These are phyloP conservation scores for Stevia rebaudiana DNA, from an alignment of 140 eudicot genomes.

Conservation along the genomic window DNA sequence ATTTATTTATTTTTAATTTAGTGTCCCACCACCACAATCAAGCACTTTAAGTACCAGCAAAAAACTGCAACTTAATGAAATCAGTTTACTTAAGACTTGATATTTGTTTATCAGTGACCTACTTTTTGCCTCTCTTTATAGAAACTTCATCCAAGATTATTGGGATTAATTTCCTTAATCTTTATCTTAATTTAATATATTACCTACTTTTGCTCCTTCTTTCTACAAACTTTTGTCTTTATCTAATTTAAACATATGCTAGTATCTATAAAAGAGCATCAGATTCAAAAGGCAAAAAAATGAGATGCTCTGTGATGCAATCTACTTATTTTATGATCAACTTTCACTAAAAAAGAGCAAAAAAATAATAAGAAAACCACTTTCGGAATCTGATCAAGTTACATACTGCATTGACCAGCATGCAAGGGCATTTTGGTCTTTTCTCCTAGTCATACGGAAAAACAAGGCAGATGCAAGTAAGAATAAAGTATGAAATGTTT, in stretches of 20 bases:
- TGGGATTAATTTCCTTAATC: constrained; percentile 2
- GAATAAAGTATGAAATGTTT: constrained; percentile 4
- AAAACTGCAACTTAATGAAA: background rate
- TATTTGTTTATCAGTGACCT: background rate
- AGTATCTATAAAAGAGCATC: constrained; percentile 10
- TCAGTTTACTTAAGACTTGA: background rate
- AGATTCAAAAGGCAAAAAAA: constrained; percentile 24
- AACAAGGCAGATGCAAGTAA: constrained; percentile 2
- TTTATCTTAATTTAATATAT: constrained; percentile 9
- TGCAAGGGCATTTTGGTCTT: constrained; percentile 16
- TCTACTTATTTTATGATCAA: background rate
- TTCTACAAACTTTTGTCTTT: constrained; percentile 4
- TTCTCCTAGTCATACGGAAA: constrained; percentile 5
- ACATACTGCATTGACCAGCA: background rate
- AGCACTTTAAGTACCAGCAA: constrained; percentile 7
- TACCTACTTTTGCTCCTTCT: constrained; percentile 1
- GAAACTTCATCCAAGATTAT: constrained; percentile 3
- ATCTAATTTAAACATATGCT: background rate
- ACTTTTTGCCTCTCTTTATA: background rate
- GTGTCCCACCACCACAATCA: background rate
- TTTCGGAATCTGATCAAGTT: constrained; percentile 7
- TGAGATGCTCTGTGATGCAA: constrained; percentile 10
- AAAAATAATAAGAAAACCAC: background rate
- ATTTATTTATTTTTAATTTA: background rate
- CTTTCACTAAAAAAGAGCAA: background rate